phyloP scores from a whole-genome alignment of 345 rosid genomes.

The Pugionium dolabratum region DNA sequence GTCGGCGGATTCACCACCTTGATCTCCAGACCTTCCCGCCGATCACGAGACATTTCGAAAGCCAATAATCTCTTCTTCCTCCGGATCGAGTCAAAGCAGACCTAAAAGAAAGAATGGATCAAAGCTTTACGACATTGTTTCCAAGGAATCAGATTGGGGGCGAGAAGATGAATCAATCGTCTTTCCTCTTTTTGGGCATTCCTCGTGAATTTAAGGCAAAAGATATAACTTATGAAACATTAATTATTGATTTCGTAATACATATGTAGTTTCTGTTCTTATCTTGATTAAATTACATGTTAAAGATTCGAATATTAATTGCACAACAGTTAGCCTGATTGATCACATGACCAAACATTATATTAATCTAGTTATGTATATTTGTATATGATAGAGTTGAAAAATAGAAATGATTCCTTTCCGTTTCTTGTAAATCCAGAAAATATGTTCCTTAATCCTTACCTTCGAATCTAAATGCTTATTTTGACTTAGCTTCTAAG shows the following conservation, averaged over 20 bases:
- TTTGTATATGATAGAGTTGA: too few relatives aligned
- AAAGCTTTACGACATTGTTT: slow-evolving; percentile 39
- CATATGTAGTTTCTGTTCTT: neutral
- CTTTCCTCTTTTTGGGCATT: slow-evolving; percentile 39
- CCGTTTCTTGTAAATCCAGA: too few relatives aligned
- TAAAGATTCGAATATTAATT: slow-evolving; percentile 34
- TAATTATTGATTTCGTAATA: neutral
- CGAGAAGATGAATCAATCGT: slow-evolving; percentile 38
- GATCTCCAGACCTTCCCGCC: slow-evolving; percentile 48
- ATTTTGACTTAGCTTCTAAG: too few relatives aligned
- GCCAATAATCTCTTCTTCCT: slow-evolving; percentile 6
- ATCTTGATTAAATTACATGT: slow-evolving; percentile 12
- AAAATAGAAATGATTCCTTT: too few relatives aligned
- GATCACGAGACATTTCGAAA: slow-evolving; percentile 41
- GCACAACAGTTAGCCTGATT: slow-evolving; percentile 21
- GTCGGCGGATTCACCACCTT: slow-evolving; percentile 49
- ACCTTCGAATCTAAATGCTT: too few relatives aligned
- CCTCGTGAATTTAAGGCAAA: slow-evolving; percentile 25
- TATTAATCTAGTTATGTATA: too few relatives aligned
- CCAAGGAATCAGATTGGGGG: slow-evolving; percentile 11
- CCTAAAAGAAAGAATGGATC: slow-evolving; percentile 34
- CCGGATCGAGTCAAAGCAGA: neutral
- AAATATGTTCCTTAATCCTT: too few relatives aligned
- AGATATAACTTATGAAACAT: neutral
- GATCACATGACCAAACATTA: slow-evolving; percentile 13